These are phyloP conservation scores for Colletotrichum liriopes DNA, from an alignment of 2,329 filamentous ascomycete genomes.

Conservation along the genomic window DNA sequence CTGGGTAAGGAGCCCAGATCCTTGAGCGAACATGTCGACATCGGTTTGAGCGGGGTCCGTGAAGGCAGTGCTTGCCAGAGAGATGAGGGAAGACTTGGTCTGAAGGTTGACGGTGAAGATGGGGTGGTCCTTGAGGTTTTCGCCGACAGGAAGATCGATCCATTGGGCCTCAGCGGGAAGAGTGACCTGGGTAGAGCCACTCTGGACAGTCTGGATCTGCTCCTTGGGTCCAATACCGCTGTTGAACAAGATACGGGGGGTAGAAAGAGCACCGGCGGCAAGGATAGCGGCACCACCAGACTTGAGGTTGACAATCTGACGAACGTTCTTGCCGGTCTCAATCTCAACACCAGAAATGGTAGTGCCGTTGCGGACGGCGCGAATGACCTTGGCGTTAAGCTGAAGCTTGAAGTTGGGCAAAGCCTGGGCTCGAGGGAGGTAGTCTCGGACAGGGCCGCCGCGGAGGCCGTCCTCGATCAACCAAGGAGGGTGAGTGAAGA, in stretches of 20 bases:
- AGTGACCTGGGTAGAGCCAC: conserved; percentile 55
- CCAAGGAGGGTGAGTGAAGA: conserved; percentile 45
- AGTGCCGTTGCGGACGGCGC: conserved; percentile 45
- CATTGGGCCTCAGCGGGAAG: conserved; percentile 47
- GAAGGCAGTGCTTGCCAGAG: conserved; percentile 28
- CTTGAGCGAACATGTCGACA: conserved; percentile 53
- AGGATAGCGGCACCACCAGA: conserved; percentile 42
- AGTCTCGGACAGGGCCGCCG: conserved; percentile 50
- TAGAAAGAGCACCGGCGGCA: conserved; percentile 44
- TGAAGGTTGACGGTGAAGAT: conserved; percentile 50
- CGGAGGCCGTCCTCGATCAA: conserved; percentile 43
- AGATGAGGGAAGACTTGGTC: conserved; percentile 47
- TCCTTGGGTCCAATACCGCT: conserved; percentile 68
- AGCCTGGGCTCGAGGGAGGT: conserved; percentile 55
- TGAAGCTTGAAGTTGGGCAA: conserved; percentile 56
- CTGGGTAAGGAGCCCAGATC: conserved; percentile 59
- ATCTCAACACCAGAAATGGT: conserved; percentile 55
- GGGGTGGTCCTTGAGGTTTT: conserved; percentile 55
- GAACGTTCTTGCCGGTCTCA: conserved; percentile 41
- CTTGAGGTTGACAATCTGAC: conserved; percentile 46
- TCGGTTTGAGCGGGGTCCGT: conserved; percentile 47
- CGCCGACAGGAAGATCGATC: conserved; percentile 60
- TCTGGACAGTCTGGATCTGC: conserved; percentile 63
- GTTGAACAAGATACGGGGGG: conserved; percentile 67
- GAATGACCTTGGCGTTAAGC: conserved; percentile 45